Percentiles rank a stretch among this genome's conserved stretches.
phyloP scores from a whole-genome alignment of 208 protist genomes.

The Vickermania spadyakhi region DNA sequence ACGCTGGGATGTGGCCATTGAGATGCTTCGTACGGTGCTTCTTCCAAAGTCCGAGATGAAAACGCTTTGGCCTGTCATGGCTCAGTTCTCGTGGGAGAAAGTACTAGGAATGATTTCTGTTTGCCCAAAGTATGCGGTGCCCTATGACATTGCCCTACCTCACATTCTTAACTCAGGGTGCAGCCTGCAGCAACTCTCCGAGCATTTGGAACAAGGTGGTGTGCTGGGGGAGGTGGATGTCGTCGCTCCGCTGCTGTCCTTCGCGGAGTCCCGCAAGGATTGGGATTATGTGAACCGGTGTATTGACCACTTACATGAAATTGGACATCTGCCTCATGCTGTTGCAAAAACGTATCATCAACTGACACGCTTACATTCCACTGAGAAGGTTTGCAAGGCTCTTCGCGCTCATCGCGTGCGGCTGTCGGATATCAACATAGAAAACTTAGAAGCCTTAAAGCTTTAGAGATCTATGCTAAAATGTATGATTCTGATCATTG shows the following conservation, averaged over 20 bases:
- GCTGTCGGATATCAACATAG: constrained; percentile 58
- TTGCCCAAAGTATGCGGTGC: constrained; percentile 77
- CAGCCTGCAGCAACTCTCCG: constrained; percentile 63
- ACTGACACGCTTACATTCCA: constrained; percentile 60
- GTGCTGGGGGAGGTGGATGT: constrained; percentile 82
- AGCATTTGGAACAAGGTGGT: constrained; percentile 79
- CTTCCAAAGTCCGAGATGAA: constrained; percentile 45
- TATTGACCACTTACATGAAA: constrained; percentile 78
- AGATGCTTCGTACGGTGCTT: constrained; percentile 65
- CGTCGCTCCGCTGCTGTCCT: constrained; percentile 67
- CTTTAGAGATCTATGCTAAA: constrained; percentile 22
- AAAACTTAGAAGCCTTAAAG: constrained; percentile 62
- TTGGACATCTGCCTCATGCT: constrained; percentile 69
- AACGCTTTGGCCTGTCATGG: constrained; percentile 74
- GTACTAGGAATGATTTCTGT: constrained; percentile 75
- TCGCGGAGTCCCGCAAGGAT: constrained; percentile 56
- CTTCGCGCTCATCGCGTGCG: constrained; percentile 50
- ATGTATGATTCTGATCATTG: not conserved
- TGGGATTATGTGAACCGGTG: constrained; percentile 74
- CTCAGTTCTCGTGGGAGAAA: constrained; percentile 60
- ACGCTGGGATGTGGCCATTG: constrained; percentile 70
- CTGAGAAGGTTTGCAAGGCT: constrained; percentile 39
- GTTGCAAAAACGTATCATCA: constrained; percentile 53
- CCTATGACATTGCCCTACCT: constrained; percentile 53
- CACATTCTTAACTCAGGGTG: constrained; percentile 74